Evolutionary conservation across 441 rosid species (phyloP).

Genomic region (Corymbia calophylla): DNA sequence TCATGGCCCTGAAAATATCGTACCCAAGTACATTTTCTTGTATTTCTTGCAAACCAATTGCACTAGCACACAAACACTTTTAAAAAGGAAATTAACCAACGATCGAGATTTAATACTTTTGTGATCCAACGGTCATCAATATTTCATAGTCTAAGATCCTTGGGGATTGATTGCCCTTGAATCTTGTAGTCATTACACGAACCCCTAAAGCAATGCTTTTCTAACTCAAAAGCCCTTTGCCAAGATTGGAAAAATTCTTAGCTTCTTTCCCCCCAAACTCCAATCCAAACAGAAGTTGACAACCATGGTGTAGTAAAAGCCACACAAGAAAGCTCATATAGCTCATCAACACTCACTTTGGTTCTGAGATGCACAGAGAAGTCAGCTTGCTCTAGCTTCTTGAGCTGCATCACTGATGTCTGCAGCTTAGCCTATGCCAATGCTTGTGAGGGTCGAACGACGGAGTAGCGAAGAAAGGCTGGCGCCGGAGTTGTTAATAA

Average conservation of each 20-base stretch:
- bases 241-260: background rate
- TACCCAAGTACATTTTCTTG: background rate
- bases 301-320: background rate
- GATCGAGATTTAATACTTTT: background rate
- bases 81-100: background rate
- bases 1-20: rapidly evolving
- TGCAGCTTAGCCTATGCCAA: background rate
- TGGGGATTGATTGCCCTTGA: background rate
- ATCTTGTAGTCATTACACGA: background rate
- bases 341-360: background rate
- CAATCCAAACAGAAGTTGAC: background rate
- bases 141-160: background rate
- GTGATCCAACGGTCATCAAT: background rate
- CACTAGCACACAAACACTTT: background rate
- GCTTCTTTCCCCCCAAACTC: background rate
- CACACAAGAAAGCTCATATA: background rate
- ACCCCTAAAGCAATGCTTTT: background rate
- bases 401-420: background rate
- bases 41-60: background rate
- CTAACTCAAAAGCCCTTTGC: background rate
- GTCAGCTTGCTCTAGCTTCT: background rate
- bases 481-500: background rate
- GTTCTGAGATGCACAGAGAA: background rate
- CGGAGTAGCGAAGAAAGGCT: background rate
- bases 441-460: background rate